Base-by-base conservation (phyloP, 1,284 basidiomycete genomes). In the Ustilago esculenta region DNA sequence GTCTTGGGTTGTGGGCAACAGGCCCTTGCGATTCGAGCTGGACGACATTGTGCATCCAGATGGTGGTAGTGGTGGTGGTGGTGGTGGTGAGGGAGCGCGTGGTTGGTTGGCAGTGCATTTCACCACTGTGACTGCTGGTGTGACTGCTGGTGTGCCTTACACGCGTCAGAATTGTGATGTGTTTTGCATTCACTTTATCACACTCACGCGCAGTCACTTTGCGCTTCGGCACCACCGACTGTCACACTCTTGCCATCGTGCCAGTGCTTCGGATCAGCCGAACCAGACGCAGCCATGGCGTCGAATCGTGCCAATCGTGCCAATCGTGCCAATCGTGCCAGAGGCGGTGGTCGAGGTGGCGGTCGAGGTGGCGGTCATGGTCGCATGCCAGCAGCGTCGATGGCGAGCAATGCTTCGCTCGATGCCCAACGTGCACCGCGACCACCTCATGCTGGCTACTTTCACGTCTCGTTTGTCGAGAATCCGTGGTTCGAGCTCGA, bases 1-100 rank as follows among this genome's bases (percentile, higher is more conserved):
- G 17, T 65, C 55, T 30, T 65, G 52, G 17, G 67, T 58, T n/a
- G 51, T 63, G 66, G 66, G 66, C 51, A 69, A 56, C 50, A 69
- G 56, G 64, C 64, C 56, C 64, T 59, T 67, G 20, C 64, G 53
- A 59, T 56, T 55, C 29, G 64, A 67, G 18, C 43, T 37, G 14
- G 64, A 67, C 27, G 56, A 60, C 56, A 66, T 66, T 10, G 7
- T 35, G 29, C 1, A 29, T 35, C 21, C 1, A 29, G 23, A 10
- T 21, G 44, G 5, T 29, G 21, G 17, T 24, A 20, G 17, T 27
- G 33, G 35, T 15, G 17, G 8, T 47, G 27, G 25, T 27, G 37
- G 5, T 33, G 33, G 17, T 42, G 47, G 23, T 12, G 17, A 18
- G n/a, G n/a, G n/a, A n/a, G n/a, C n/a, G n/a, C n/a, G n/a, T n/a